Base-by-base conservation (phyloP, 2,329 filamentous ascomycete genomes). In the Sporothrix pseudoabietina region DNA sequence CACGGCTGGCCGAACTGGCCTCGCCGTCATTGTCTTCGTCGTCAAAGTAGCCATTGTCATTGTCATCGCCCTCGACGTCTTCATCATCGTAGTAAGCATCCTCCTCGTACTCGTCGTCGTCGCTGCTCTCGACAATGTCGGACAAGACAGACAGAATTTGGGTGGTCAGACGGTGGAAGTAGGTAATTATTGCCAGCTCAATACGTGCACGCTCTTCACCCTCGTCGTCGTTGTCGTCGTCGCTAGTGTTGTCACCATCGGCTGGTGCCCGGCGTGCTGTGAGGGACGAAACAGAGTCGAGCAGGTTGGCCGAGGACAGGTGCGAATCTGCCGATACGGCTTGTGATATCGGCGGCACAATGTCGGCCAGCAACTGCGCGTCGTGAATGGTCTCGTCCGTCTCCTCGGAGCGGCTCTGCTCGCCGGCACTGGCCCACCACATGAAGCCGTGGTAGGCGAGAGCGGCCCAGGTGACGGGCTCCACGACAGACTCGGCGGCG, bases 341-440 rank as follows among this genome's bases (percentile, higher is more conserved):
- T 57, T 39, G 35, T 22, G 22, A 39, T 5, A 52, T 41, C 1
- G 81, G 78, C 16, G 83, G 80, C 3, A 80, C 79, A 3, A 90
- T 77, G 71, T 89, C 87, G 0, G 85, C 85, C 4, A 91, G 83
- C 3, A 91, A 84, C 2, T 85, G 81, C 8, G 85, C 83, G 77
- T 91, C 89, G 63, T 84, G 84, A 63, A 83, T 85, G 68, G 82
- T 80, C 77, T 89, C 88, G 76, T 91, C 89, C 26, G 87, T 85
- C 75, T 90, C 87, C 71, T 89, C 87, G 69, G 87, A 85, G 22
- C 87, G 85, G 8, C 87, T 83, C 80, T 91, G 88, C 81, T 96
- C 93, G 73, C 92, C 93, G 0, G 93, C 92, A 19, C 91, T 93
- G 1, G 93, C 92, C 93, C 93, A 96, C 93, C 93, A 96, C 87